phyloP scores from a whole-genome alignment of 2,329 filamentous ascomycete species.

The Epichloe bromicola region DNA sequence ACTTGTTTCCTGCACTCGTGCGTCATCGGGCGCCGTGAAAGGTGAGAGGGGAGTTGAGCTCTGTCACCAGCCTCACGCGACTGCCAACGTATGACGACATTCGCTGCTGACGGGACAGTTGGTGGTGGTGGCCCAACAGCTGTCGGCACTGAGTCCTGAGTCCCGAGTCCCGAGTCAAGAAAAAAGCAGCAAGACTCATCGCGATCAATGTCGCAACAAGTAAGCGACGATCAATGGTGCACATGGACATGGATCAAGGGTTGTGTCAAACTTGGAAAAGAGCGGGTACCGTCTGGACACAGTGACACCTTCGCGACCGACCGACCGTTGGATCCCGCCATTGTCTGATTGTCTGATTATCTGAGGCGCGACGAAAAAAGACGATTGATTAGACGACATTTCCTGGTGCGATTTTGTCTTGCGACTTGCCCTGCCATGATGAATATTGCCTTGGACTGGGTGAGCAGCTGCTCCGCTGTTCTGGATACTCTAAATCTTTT shows the following conservation, averaged over 20 bases:
- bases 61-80: no score
- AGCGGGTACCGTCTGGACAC: background rate
- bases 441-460: no score
- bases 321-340: background rate
- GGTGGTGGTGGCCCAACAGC: no score
- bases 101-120: no score
- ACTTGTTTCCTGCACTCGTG: no score
- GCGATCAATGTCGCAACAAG: background rate
- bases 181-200: background rate
- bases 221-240: background rate
- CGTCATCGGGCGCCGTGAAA: no score
- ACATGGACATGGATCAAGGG: background rate
- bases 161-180: no score
- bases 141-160: no score
- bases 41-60: no score
- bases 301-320: background rate
- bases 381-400: background rate
- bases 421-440: background rate
- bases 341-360: background rate
- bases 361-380: background rate
- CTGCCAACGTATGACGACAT: no score
- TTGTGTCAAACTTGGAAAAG: background rate
- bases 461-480: no score
- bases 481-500: no score
- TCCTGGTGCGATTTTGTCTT: background rate